Conservation (phyloP, 2,329 filamentous ascomycete species). For the Aureobasidium sp. region DNA sequence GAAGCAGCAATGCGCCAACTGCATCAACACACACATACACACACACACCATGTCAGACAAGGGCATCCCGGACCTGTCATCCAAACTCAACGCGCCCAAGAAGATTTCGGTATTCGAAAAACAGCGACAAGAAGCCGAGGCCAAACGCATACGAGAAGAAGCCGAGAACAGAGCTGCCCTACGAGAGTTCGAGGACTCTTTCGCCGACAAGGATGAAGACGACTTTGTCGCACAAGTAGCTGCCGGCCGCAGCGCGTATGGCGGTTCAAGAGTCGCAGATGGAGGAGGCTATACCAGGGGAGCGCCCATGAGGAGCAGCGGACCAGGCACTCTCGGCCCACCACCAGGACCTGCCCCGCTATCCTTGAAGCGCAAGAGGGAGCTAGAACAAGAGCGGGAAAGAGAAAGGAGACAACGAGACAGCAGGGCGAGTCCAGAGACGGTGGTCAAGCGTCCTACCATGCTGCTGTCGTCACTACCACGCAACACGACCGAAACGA, state of each 20-base stretch:
- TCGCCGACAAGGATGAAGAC: slow-evolving; percentile 46
- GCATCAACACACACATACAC: not conserved
- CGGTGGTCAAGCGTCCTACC: slow-evolving; percentile 33
- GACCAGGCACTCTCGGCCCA: slow-evolving; percentile 42
- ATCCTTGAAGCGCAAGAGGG: slow-evolving; percentile 27
- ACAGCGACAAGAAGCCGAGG: slow-evolving; percentile 81
- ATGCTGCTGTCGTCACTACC: slow-evolving; percentile 48
- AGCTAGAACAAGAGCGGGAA: slow-evolving; percentile 20
- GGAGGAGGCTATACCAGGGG: slow-evolving; percentile 21
- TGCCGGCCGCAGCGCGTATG: slow-evolving; percentile 23
- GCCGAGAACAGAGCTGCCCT: slow-evolving; percentile 82
- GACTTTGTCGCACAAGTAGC: slow-evolving; percentile 19
- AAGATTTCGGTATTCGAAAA: slow-evolving; percentile 85
- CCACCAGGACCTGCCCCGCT: slow-evolving; percentile 27
- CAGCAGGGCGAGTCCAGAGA: not conserved
- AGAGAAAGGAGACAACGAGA: not conserved
- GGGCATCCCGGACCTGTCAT: not conserved
- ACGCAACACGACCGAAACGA: slow-evolving; percentile 42
- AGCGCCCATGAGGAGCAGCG: slow-evolving; percentile 35
- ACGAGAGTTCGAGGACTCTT: slow-evolving; percentile 78
- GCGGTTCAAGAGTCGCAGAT: slow-evolving; percentile 14
- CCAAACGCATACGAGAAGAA: slow-evolving; percentile 74
- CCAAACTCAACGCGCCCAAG: slow-evolving; percentile 62
- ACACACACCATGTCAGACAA: slow-evolving; percentile 8
- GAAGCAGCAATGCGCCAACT: not conserved